Base-by-base conservation (phyloP, 345 rosid species). In the Barbarea vulgaris region DNA sequence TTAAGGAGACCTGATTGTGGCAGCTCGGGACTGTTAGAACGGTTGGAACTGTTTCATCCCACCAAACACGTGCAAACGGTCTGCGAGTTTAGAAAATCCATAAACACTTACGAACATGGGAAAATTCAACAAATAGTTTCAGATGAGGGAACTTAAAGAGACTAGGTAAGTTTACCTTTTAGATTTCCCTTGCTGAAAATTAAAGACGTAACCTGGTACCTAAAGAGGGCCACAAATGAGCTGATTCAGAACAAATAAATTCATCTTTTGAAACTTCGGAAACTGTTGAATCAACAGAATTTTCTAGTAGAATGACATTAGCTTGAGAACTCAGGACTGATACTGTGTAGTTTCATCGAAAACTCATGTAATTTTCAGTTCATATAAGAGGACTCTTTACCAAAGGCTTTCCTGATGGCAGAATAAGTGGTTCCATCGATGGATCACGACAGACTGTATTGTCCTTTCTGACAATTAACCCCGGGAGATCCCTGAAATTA, bases 11-110 rank as follows among this genome's bases (percentile, higher is more conserved):
- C 98, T 86, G 92, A 85, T 66, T 83, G 75, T 81, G 89, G 81
- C 82, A 83, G 68, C 71, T 66, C 14, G 96, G 91, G 55, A 31
- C 73, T 53, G 97, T 91, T 50, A 91, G 69, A 17, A 94, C 82
- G 6, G 97, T 94, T 18, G 97, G 84, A 81, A 91, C 89, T 3
- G 96, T 91, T 73, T 94, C 97, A 57, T 94, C 98, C 97, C 98
- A 94, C 97, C 98, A 94, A 70, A 94, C 76, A 77, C 97, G 88
- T 6, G 78, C 96, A 81, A 86, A 94, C 13, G 97, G 96, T 69
- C 98, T 94, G 81, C 72, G 69, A 18, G 41, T 30, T 6, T 47
- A 9, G 19, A 44, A 67, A 67, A 72, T 31, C 24, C 37, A 31
- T 36, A 25, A 34, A 56, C 53, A 33, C 28, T 36, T 61, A 51